Percentiles rank a stretch among this genome's conserved stretches.
These are phyloP conservation scores for Boechera retrofracta DNA, from an alignment of 345 rosid genomes.

Conservation along the genomic window DNA sequence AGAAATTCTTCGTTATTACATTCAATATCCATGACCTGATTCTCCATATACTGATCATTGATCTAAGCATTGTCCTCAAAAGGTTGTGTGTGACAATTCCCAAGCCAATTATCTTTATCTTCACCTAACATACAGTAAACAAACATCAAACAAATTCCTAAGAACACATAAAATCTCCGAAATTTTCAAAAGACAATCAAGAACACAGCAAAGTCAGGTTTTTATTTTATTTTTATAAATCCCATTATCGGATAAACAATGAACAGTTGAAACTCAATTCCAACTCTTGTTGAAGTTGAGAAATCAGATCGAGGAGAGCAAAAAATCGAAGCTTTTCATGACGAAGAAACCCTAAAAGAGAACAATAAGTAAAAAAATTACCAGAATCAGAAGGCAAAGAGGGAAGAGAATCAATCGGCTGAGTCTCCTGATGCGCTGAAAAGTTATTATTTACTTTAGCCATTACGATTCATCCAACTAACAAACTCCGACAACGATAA, in stretches of 20 bases:
- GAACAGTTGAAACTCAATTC: not conserved
- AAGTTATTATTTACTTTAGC: conserved; percentile 18
- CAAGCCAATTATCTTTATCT: conserved; percentile 27
- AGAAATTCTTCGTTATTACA: conserved; percentile 44
- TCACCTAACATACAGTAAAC: conserved; percentile 29
- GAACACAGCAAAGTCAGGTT: not conserved
- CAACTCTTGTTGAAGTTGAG: not conserved
- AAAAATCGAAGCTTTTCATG: not conserved
- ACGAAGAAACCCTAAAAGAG: conserved; percentile 11
- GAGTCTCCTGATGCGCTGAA: conserved; percentile 39
- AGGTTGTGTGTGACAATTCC: conserved; percentile 27
- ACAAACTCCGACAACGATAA: not conserved
- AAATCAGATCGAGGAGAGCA: conserved; percentile 1
- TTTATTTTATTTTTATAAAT: not conserved
- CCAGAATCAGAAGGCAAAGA: conserved; percentile 45
- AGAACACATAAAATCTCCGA: not conserved
- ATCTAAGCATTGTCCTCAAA: conserved; percentile 38
- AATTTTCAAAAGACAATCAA: not conserved
- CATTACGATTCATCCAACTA: conserved; percentile 44
- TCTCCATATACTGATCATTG: conserved; percentile 41
- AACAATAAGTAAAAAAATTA: conserved; percentile 3
- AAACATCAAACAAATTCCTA: not conserved
- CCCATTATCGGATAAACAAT: not conserved
- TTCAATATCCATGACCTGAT: conserved; percentile 46
- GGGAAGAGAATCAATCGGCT: conserved; percentile 46